Evolutionary conservation across 441 rosid genomes (phyloP), one percentile per base, ranked within the genome.

Genomic region (Lepidium campestre): DNA sequence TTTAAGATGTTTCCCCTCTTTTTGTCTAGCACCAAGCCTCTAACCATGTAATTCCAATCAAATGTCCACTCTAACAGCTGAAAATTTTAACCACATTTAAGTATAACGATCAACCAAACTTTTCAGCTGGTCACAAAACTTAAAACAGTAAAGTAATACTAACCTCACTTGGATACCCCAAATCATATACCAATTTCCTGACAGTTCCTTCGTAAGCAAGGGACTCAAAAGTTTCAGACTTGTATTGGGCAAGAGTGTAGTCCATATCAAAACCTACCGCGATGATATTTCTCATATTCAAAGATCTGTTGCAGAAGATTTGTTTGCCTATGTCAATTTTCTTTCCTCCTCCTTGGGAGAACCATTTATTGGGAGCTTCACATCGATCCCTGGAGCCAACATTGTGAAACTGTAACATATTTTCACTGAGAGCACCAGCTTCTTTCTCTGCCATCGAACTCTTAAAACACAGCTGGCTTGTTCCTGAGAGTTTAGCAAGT

Each of bases 241-340:
- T 94, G 81, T 94, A 94, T 61, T 94, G 99, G 29, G 99, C 99
- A 78, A 91, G 79, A 17, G 99, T 94, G 78, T 94, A 94, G 77
- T 94, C 99, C 99, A 94, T 94, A 78, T 94, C 98, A 79, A 94
- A 91, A 41, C 99, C 99, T 52, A 94, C 90, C 4, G 99, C 97
- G 29, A 89, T 80, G n/a, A 89, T 88, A 72, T 79, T 94, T 79
- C 75, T 94, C 99, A 91, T 94, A 77, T 94, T 91, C 77, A 94
- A 73, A 57, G 98, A 85, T 76, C 98, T 82, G 70, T 91, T 94
- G 86, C 99, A 94, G 72, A 94, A 94, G 47, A 94, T 94, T 75
- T 85, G 94, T 39, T 84, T 91, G 63, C 87, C 85, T 7, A 85
- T 71, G 37, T 82, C 86, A 67, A 86, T 82, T 47, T 78, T 78